These are phyloP conservation scores for Linnemannia zychae DNA, from an alignment of 192 early-diverging fungal species.

Conservation along the genomic window DNA sequence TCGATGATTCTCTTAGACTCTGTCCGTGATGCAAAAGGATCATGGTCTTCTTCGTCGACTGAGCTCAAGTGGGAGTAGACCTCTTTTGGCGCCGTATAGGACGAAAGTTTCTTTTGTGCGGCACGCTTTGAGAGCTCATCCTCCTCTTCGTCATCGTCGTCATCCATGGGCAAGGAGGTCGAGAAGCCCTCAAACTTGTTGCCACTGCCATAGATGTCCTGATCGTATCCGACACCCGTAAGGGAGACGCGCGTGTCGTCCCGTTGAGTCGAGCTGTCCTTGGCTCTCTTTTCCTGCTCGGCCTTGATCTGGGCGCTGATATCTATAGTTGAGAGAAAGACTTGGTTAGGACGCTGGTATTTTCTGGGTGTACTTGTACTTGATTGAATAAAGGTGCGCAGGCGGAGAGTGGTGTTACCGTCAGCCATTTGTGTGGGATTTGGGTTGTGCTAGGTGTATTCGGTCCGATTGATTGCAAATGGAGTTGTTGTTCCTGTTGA, in stretches of 20 bases:
- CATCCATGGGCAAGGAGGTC: conserved; percentile 70
- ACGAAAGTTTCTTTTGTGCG: conserved; percentile 68
- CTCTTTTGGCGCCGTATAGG: conserved; percentile 88
- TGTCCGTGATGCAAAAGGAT: conserved; percentile 73
- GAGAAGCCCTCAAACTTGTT: conserved; percentile 82
- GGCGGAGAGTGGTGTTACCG: conserved; percentile 8
- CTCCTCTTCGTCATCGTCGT: conserved; percentile 70
- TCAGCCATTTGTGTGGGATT: conserved; percentile 20
- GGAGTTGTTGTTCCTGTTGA: not conserved
- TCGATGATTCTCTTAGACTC: conserved; percentile 81
- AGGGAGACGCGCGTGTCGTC: conserved; percentile 63
- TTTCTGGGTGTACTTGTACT: not conserved
- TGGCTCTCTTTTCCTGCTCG: conserved; percentile 40
- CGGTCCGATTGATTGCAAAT: not conserved
- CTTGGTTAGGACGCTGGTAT: not conserved
- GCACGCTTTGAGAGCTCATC: conserved; percentile 45
- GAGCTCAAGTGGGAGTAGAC: conserved; percentile 76
- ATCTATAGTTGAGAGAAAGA: conserved; percentile 19
- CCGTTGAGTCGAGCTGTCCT: conserved; percentile 36
- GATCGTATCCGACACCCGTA: conserved; percentile 70
- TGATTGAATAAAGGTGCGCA: not conserved
- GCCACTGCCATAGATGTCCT: conserved; percentile 76
- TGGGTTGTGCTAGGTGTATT: not conserved
- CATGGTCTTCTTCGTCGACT: conserved; percentile 64
- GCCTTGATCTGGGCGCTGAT: conserved; percentile 55